These are phyloP conservation scores for Cyclotella baltica DNA, from an alignment of 108 stramenopile genomes.

Conservation along the genomic window DNA sequence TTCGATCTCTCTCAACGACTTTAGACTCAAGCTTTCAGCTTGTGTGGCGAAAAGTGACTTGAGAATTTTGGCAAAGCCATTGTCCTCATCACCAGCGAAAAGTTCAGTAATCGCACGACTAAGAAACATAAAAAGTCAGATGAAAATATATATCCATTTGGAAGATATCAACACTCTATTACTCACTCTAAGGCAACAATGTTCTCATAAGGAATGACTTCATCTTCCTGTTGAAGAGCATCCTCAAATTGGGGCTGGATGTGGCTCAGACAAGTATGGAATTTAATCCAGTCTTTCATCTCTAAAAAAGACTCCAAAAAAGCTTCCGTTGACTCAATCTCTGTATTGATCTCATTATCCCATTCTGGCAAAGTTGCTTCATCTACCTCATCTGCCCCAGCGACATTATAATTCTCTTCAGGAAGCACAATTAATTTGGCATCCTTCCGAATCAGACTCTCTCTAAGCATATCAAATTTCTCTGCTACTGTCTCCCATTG, in stretches of 20 bases:
- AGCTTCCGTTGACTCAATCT: constrained; percentile 23
- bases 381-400: constrained; percentile 16
- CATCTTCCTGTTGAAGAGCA: constrained; percentile 18
- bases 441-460: constrained; percentile 40
- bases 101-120: constrained; percentile 32
- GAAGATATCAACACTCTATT: background rate
- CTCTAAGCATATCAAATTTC: constrained; percentile 31
- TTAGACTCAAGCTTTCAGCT: constrained; percentile 19
- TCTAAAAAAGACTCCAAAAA: constrained; percentile 23
- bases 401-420: constrained; percentile 20
- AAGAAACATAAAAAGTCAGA: background rate
- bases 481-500: constrained; percentile 42
- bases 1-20: constrained; percentile 28
- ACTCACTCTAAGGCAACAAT: constrained; percentile 47
- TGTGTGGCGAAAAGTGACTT: constrained; percentile 32
- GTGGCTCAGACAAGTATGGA: constrained; percentile 51
- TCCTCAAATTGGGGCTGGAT: constrained; percentile 43
- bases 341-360: constrained; percentile 36
- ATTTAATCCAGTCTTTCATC: constrained; percentile 37
- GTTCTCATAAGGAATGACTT: constrained; percentile 37
- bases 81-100: constrained; percentile 35
- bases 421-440: constrained; percentile 37
- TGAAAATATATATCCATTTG: background rate
- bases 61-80: constrained; percentile 30
- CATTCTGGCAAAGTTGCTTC: constrained; percentile 16